Evolutionary conservation across 257 asterid genomes (phyloP).

Genomic region (Capsicum chinense): DNA sequence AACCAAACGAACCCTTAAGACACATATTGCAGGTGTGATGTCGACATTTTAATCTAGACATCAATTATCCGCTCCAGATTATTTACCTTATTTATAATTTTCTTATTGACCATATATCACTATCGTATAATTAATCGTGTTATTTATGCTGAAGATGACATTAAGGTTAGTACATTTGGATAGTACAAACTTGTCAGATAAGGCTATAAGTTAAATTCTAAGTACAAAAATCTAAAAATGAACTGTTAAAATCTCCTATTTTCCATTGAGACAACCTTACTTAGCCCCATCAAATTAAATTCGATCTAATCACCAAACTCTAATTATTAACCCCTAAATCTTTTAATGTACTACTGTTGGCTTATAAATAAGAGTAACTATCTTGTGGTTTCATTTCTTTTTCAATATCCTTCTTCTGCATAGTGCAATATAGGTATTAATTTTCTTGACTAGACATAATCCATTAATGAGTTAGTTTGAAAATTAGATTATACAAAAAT

Average conservation of each 20-base stretch:
- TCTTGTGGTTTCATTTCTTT: background rate
- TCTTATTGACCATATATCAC: background rate
- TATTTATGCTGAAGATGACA: background rate
- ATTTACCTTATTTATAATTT: background rate
- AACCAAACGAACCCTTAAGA: background rate
- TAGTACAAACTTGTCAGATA: background rate
- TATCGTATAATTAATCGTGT: background rate
- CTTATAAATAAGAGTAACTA: no score
- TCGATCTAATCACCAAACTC: background rate
- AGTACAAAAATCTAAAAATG: constrained; percentile 11
- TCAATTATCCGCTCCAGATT: background rate
- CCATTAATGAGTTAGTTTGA: background rate
- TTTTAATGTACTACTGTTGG: no score
- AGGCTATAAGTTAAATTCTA: background rate
- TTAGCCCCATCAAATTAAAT: constrained; percentile 18
- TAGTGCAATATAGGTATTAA: background rate
- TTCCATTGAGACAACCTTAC: constrained; percentile 7
- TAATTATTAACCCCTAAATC: no score
- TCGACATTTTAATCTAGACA: rapidly evolving
- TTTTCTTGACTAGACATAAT: background rate
- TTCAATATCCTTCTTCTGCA: background rate
- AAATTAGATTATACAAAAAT: background rate
- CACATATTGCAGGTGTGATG: background rate
- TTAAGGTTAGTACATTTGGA: background rate
- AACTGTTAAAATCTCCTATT: background rate